These are phyloP conservation scores for Crithidia expoeki DNA, from an alignment of 208 protist genomes.

Conservation along the genomic window DNA sequence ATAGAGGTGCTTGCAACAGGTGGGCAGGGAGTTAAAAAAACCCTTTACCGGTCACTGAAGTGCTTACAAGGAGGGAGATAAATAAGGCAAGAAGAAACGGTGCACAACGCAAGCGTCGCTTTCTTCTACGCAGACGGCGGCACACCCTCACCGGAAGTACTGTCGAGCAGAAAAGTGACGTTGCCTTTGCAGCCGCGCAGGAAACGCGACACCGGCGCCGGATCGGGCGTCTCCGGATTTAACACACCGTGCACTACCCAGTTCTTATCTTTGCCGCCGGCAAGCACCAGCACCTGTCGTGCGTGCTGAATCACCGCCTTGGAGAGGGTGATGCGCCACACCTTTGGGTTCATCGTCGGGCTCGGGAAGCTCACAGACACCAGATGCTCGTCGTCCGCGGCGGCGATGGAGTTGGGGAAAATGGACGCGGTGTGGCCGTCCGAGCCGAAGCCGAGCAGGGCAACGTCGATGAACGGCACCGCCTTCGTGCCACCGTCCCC, in stretches of 20 bases:
- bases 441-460: slow-evolving; percentile 78
- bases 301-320: slow-evolving; percentile 65
- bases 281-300: slow-evolving; percentile 73
- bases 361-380: slow-evolving; percentile 71
- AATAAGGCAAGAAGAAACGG: not conserved
- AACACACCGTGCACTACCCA: slow-evolving; percentile 77
- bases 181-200: slow-evolving; percentile 66
- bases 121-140: not conserved
- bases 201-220: slow-evolving; percentile 62
- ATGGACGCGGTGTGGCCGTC: slow-evolving; percentile 88
- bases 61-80: not conserved
- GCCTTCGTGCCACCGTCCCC: slow-evolving; percentile 9
- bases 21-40: not conserved
- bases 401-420: slow-evolving; percentile 71
- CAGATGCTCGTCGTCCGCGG: slow-evolving; percentile 31
- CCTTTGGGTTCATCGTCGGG: slow-evolving; percentile 78
- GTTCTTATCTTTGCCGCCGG: slow-evolving; percentile 64
- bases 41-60: not conserved
- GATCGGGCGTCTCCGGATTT: slow-evolving; percentile 1
- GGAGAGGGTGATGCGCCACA: slow-evolving; percentile 81
- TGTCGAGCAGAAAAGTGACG: slow-evolving; percentile 69
- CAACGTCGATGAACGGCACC: slow-evolving; percentile 69
- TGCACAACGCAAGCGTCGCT: not conserved
- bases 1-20: no score
- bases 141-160: slow-evolving; percentile 20